Percentiles rank a stretch among this genome's conserved stretches.
Conservation (phyloP, 306 rosid species). For the Cucurbita moschata region DNA sequence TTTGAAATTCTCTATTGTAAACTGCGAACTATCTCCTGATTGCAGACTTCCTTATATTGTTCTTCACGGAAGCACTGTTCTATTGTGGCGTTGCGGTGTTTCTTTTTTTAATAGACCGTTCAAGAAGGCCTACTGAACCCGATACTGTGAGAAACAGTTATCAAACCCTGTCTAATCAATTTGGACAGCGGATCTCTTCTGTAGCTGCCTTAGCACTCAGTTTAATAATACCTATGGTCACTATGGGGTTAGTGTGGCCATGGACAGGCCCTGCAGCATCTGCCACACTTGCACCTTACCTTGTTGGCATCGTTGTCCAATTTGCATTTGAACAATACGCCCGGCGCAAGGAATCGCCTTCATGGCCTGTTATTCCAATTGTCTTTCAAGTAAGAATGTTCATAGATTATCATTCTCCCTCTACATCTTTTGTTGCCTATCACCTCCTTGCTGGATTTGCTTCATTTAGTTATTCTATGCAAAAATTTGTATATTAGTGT, state of each 20-base stretch:
- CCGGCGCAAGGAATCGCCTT: conserved; percentile 62
- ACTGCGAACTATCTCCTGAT: conserved; percentile 1
- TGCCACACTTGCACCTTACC: conserved; percentile 93
- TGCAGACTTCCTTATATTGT: conserved; percentile 94
- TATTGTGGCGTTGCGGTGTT: conserved; percentile 77
- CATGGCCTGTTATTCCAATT: conserved; percentile 88
- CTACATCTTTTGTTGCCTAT: neutral
- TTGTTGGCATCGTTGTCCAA: conserved; percentile 92
- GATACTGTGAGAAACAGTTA: conserved; percentile 18
- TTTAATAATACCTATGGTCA: conserved; percentile 90
- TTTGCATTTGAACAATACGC: conserved; percentile 96
- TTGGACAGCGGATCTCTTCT: conserved; percentile 65
- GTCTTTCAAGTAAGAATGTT: conserved; percentile 64
- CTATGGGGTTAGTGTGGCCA: conserved; percentile 99
- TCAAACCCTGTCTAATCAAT: conserved; percentile 28
- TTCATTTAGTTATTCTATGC: neutral
- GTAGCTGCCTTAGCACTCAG: conserved; percentile 76
- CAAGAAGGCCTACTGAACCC: conserved; percentile 38
- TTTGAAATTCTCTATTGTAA: neutral
- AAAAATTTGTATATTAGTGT: neutral
- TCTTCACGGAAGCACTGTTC: conserved; percentile 95
- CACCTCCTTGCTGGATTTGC: neutral
- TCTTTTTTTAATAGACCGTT: conserved; percentile 50
- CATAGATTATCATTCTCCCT: neutral
- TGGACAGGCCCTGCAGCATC: conserved; percentile 99